Evolutionary conservation across 2,329 filamentous ascomycete species (phyloP).

Genomic region (Phialocephala subalpina): DNA sequence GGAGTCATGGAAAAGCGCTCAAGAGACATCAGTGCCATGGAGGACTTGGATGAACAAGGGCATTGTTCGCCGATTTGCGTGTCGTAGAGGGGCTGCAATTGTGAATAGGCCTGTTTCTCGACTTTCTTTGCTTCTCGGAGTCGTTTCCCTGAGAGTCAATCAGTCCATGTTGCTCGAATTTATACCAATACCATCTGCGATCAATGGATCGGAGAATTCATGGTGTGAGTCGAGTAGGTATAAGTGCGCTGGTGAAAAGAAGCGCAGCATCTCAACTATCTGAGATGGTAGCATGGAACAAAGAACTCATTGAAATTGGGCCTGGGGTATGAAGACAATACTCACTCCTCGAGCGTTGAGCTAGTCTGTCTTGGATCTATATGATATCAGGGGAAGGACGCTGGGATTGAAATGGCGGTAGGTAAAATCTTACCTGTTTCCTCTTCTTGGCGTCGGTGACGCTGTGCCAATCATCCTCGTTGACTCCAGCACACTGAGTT

Average conservation of each 20-base stretch:
- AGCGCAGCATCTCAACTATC: too few relatives aligned
- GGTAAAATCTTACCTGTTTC: conserved; percentile 5
- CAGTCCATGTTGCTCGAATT: too few relatives aligned
- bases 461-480: conserved; percentile 17
- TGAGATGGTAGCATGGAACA: too few relatives aligned
- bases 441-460: conserved; percentile 15
- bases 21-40: not conserved
- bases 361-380: conserved; percentile 15
- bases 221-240: too few relatives aligned
- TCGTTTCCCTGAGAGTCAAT: conserved; percentile 6
- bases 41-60: not conserved
- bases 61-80: not conserved
- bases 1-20: not conserved
- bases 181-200: too few relatives aligned
- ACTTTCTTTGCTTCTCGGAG: conserved; percentile 15
- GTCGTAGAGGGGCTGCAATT: not conserved
- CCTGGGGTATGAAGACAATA: not conserved
- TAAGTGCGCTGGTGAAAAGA: too few relatives aligned
- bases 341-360: conserved; percentile 16
- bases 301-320: not conserved
- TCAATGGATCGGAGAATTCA: too few relatives aligned
- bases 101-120: not conserved
- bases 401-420: too few relatives aligned
- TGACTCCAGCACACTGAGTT: not conserved
- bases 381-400: too few relatives aligned